A percentile compares a stretch with the other conserved stretches of the same genome.
These are phyloP conservation scores for Claviceps spartinae DNA, from an alignment of 2,329 filamentous ascomycete species.

Conservation along the genomic window DNA sequence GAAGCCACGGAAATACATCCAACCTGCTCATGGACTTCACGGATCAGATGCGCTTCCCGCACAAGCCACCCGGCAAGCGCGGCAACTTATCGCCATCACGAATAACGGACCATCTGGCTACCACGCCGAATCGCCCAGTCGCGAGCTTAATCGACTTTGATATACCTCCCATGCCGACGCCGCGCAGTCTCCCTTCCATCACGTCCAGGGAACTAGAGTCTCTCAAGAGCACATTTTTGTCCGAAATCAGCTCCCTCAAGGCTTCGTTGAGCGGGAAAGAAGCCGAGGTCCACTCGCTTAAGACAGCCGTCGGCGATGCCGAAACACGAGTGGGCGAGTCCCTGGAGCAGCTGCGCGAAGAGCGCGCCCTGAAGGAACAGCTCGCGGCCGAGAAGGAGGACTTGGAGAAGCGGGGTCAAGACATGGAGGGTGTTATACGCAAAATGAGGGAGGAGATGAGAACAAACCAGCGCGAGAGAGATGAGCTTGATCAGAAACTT, in stretches of 20 bases:
- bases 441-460: slow-evolving; percentile 74
- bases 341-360: slow-evolving; percentile 70
- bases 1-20: slow-evolving; percentile 48
- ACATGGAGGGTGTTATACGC: slow-evolving; percentile 71
- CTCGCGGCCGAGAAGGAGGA: slow-evolving; percentile 61
- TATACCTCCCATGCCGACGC: slow-evolving; percentile 84
- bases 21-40: slow-evolving; percentile 82
- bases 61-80: slow-evolving; percentile 34
- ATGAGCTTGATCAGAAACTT: slow-evolving; percentile 61
- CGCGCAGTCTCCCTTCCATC: slow-evolving; percentile 78
- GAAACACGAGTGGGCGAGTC: slow-evolving; percentile 84
- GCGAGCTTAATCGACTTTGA: slow-evolving; percentile 63
- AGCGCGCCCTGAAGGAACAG: slow-evolving; percentile 55
- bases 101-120: slow-evolving; percentile 16
- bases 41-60: slow-evolving; percentile 46
- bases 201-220: slow-evolving; percentile 87
- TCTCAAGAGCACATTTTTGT: slow-evolving; percentile 79
- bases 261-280: slow-evolving; percentile 87
- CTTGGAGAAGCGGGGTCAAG: slow-evolving; percentile 74
- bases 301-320: slow-evolving; percentile 76
- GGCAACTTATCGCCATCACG: slow-evolving; percentile 18
- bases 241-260: slow-evolving; percentile 87
- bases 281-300: slow-evolving; percentile 77
- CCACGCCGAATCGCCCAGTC: slow-evolving; percentile 40
- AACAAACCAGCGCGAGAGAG: slow-evolving; percentile 63